A percentile compares a stretch with the other conserved stretches of the same genome.
These are phyloP conservation scores for Bocquillonia castaneifolia DNA, from an alignment of 441 rosid genomes.

Conservation along the genomic window DNA sequence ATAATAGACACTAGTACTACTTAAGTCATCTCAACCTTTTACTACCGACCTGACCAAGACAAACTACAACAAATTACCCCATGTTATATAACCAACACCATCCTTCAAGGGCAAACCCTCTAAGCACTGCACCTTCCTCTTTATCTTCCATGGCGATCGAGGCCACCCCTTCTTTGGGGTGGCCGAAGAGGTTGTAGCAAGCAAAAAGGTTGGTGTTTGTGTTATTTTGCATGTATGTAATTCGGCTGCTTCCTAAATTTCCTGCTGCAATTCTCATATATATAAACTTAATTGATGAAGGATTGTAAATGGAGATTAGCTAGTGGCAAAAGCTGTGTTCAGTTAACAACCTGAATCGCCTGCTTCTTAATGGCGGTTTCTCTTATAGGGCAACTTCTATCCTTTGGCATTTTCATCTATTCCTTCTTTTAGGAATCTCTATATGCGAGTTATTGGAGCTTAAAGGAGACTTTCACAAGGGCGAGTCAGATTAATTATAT, in stretches of 20 bases:
- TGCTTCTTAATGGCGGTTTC: constrained; percentile 23
- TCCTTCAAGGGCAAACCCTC: constrained; percentile 33
- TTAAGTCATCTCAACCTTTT: constrained; percentile 36
- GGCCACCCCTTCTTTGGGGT: constrained; percentile 23
- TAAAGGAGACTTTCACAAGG: constrained; percentile 23
- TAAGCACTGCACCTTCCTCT: constrained; percentile 13
- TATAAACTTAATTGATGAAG: background rate
- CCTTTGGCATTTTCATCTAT: constrained; percentile 45
- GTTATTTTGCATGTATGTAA: background rate
- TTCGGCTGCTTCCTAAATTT: too few species aligned
- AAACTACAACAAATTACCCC: background rate
- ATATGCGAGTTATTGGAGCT: constrained; percentile 16
- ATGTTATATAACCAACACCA: constrained; percentile 19
- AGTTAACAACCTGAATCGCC: constrained; percentile 19
- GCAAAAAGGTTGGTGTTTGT: background rate
- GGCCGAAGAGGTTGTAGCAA: constrained; percentile 6
- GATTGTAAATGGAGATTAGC: background rate
- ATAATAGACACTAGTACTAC: constrained; percentile 17
- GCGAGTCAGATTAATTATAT: constrained; percentile 18
- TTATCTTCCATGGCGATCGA: background rate
- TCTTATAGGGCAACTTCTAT: constrained; percentile 46
- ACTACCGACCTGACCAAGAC: constrained; percentile 27
- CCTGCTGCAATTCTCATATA: background rate
- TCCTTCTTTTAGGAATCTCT: constrained; percentile 10
- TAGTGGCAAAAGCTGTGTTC: constrained; percentile 2